These are phyloP conservation scores for Murraya paniculata DNA, from an alignment of 345 rosid species.

Conservation along the genomic window DNA sequence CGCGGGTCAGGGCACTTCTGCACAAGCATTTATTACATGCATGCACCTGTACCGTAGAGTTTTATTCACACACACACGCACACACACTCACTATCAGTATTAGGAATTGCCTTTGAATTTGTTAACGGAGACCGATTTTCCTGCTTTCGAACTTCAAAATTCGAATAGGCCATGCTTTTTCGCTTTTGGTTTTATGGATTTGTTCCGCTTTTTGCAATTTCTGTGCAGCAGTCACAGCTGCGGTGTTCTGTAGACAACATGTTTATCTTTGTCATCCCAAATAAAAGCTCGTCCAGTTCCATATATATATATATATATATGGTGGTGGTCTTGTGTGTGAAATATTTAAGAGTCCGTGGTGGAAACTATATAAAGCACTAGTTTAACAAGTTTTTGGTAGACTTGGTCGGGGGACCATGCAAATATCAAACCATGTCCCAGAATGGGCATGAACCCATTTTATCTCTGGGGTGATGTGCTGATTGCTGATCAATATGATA, in stretches of 20 bases:
- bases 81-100: background rate
- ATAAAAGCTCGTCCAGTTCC: slow-evolving; percentile 2
- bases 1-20: background rate
- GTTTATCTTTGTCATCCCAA: background rate
- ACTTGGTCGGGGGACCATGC: background rate
- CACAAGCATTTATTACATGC: background rate
- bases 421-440: background rate
- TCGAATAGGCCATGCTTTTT: too few species aligned
- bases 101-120: background rate
- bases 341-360: too few species aligned
- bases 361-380: background rate
- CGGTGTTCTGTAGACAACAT: background rate
- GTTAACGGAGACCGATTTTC: background rate
- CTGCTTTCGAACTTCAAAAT: background rate
- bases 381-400: background rate
- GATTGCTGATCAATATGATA: background rate
- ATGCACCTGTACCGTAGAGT: background rate
- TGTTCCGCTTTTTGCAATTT: background rate
- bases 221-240: background rate
- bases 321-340: background rate
- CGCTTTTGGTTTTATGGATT: background rate
- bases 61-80: too few species aligned
- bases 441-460: background rate
- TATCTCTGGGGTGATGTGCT: background rate
- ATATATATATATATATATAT: too few species aligned